Percentiles rank a stretch among this genome's conserved stretches.
These are phyloP conservation scores for Hyaloperonospora brassicae DNA, from an alignment of 352 stramenopile genomes.

Conservation along the genomic window DNA sequence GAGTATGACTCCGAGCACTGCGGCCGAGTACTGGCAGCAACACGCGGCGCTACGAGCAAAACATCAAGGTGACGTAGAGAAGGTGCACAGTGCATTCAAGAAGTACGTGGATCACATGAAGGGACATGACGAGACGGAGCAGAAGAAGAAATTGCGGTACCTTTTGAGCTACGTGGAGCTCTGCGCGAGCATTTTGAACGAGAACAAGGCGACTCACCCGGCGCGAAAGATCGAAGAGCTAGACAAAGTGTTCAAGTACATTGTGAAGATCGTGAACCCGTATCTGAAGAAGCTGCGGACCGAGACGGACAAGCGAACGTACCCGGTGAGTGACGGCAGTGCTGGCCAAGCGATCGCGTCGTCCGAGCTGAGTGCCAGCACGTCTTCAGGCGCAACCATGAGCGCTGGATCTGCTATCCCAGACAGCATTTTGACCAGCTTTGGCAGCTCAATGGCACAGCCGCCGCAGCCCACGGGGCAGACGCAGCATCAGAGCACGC, in stretches of 20 bases:
- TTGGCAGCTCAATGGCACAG: conserved; percentile 23
- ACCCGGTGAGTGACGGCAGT: conserved; percentile 14
- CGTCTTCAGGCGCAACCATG: conserved; percentile 8
- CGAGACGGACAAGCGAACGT: conserved; percentile 70
- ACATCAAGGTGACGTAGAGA: conserved; percentile 74
- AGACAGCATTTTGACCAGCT: conserved; percentile 10
- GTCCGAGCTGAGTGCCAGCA: conserved; percentile 2
- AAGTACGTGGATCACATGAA: conserved; percentile 88
- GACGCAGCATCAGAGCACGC: conserved; percentile 15
- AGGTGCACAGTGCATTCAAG: conserved; percentile 81
- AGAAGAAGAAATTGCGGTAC: conserved; percentile 84
- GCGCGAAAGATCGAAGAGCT: conserved; percentile 73
- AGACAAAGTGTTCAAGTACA: conserved; percentile 87
- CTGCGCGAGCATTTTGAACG: conserved; percentile 66
- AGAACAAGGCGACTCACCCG: conserved; percentile 63
- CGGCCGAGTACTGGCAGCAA: conserved; percentile 72
- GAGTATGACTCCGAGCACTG: conserved; percentile 29
- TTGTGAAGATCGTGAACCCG: conserved; percentile 83
- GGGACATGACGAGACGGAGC: conserved; percentile 77
- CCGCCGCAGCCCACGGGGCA: conserved; percentile 3
- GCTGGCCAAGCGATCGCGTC: conserved; percentile 11
- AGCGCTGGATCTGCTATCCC: conserved; percentile 14
- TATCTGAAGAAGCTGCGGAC: conserved; percentile 83
- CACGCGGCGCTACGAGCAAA: conserved; percentile 68
- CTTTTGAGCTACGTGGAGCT: conserved; percentile 79